Evolutionary conservation across 2,329 filamentous ascomycete genomes (phyloP).

Genomic region (Cladosporium sp.): DNA sequence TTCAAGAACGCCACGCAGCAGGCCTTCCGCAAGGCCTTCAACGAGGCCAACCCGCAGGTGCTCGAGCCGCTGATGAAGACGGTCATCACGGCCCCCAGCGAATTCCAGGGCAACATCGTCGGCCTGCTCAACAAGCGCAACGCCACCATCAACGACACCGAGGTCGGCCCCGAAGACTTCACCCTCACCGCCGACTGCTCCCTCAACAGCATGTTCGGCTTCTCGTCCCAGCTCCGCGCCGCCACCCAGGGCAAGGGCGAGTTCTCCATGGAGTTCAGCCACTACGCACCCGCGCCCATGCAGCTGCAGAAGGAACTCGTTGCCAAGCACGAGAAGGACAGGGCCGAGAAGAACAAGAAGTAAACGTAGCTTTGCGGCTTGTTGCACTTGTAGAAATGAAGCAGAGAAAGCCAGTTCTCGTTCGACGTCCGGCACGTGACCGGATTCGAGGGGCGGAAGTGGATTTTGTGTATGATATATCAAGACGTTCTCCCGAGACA

Average conservation of each 20-base stretch:
- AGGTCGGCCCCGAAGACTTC: slow-evolving; percentile 91
- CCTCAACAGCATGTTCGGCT: slow-evolving; percentile 97
- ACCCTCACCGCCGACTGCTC: slow-evolving; percentile 88
- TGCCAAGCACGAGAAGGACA: slow-evolving; percentile 63
- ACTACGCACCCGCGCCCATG: slow-evolving; percentile 81
- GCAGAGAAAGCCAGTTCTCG: too few species aligned
- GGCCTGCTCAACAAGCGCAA: slow-evolving; percentile 96
- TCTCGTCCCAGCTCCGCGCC: slow-evolving; percentile 83
- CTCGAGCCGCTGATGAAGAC: slow-evolving; percentile 99
- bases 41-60: slow-evolving; percentile 72
- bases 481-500: too few species aligned
- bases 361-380: slow-evolving; percentile 28
- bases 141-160: slow-evolving; percentile 90
- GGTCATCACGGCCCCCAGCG: slow-evolving; percentile 88
- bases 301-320: slow-evolving; percentile 81
- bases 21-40: slow-evolving; percentile 93
- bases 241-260: slow-evolving; percentile 98
- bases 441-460: too few species aligned
- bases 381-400: too few species aligned
- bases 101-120: slow-evolving; percentile 96
- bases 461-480: not conserved
- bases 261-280: slow-evolving; percentile 98
- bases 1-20: slow-evolving; percentile 95
- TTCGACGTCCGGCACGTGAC: too few species aligned
- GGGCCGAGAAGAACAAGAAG: slow-evolving; percentile 62